A percentile compares a stretch with the other conserved stretches of the same genome.
These are phyloP conservation scores for Trichomonascaceae sp. DNA, from an alignment of 1,139 yeast genomes.

Conservation along the genomic window DNA sequence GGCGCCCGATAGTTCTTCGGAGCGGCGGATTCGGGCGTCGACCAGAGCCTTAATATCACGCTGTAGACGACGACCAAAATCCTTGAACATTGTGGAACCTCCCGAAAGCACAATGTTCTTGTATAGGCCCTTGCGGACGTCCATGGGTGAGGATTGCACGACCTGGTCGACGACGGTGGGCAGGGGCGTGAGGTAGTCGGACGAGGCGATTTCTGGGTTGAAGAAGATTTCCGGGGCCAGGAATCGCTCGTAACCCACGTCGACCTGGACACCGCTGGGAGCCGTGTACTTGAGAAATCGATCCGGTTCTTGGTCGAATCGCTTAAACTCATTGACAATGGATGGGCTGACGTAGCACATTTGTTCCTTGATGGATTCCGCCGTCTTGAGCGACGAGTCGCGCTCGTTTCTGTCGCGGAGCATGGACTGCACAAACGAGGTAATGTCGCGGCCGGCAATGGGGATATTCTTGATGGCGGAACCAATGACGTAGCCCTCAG, in stretches of 20 bases:
- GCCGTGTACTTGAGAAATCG: conserved; percentile 89
- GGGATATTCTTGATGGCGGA: conserved; percentile 95
- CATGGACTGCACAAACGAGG: conserved; percentile 81
- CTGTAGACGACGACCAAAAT: conserved; percentile 93
- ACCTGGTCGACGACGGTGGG: conserved; percentile 93
- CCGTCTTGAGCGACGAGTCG: conserved; percentile 88
- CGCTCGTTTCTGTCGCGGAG: conserved; percentile 94
- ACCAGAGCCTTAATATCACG: conserved; percentile 84
- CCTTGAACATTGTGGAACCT: conserved; percentile 98
- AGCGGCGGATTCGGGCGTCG: conserved; percentile 71
- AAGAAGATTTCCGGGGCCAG: conserved; percentile 97
- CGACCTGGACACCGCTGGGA: conserved; percentile 59
- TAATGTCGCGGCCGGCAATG: conserved; percentile 96
- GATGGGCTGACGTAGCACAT: conserved; percentile 97
- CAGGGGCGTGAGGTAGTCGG: conserved; percentile 89
- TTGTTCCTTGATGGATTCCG: conserved; percentile 91
- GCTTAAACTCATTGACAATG: conserved; percentile 88
- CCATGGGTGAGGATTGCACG: conserved; percentile 91
- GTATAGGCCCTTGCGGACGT: conserved; percentile 92
- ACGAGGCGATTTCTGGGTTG: conserved; percentile 92
- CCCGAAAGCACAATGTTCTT: conserved; percentile 91
- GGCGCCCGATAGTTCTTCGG: conserved; percentile 60
- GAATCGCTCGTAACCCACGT: conserved; percentile 94
- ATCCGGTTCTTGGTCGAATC: conserved; percentile 88
- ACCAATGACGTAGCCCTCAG: conserved; percentile 97